Percentiles rank a stretch among this genome's conserved stretches.
These are phyloP conservation scores for Leucosporidium scottii DNA, from an alignment of 768 basidiomycete species.

Conservation along the genomic window DNA sequence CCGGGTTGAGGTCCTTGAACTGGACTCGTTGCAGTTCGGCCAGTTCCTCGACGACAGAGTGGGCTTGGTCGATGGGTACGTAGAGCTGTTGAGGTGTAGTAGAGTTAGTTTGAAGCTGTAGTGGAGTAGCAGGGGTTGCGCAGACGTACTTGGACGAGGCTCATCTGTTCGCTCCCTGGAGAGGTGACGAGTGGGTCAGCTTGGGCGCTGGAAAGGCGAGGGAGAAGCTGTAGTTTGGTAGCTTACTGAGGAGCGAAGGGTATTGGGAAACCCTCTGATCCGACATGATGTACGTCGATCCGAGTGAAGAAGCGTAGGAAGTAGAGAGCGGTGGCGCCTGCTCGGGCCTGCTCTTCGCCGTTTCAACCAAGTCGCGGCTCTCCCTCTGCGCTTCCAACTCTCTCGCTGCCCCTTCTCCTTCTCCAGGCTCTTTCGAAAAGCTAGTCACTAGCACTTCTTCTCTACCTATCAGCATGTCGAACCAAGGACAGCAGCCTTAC, in stretches of 20 bases:
- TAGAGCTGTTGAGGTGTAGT: conserved; percentile 58
- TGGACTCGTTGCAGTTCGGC: conserved; percentile 93
- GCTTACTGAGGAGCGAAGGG: conserved; percentile 29
- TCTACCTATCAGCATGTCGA: no score
- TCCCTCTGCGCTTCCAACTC: no score
- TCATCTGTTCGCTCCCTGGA: conserved; percentile 33
- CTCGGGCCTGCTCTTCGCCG: no score
- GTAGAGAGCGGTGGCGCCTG: neutral
- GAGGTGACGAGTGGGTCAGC: neutral
- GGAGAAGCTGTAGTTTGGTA: no score
- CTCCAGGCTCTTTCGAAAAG: no score
- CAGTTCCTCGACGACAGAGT: conserved; percentile 83
- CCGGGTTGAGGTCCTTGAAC: conserved; percentile 94
- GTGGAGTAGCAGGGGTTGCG: neutral
- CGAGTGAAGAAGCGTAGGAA: neutral
- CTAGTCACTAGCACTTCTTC: no score
- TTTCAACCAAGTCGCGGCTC: no score
- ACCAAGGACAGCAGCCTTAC: no score
- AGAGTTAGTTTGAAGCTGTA: neutral
- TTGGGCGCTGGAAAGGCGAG: neutral
- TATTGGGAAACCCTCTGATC: conserved; percentile 18
- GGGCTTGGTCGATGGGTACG: conserved; percentile 92
- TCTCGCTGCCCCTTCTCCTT: no score
- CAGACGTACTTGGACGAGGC: conserved; percentile 22
- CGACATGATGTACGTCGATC: no score